Conservation (phyloP, 1,284 basidiomycete genomes). For the Chalciporus sp. region DNA sequence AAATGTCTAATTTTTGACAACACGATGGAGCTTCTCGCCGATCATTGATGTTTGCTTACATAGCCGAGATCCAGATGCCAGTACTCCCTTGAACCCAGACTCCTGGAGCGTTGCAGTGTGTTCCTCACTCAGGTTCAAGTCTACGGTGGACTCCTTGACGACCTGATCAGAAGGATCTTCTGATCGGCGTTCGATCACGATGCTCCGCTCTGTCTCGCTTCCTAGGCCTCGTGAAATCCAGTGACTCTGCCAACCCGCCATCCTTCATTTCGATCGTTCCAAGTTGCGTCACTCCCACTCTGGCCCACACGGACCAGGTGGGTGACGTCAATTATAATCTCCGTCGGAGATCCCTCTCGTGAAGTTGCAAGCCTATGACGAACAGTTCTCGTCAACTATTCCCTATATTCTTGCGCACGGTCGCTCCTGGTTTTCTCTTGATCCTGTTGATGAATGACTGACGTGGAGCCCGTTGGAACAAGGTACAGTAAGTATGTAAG, state of each 20-base stretch:
- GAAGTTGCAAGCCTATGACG: neutral
- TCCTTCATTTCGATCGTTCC: too few species aligned
- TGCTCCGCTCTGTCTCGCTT: too few species aligned
- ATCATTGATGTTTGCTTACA: neutral
- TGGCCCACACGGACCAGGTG: neutral
- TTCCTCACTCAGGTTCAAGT: neutral
- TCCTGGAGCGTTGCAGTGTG: too few species aligned
- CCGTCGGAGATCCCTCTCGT: neutral
- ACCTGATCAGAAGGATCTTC: too few species aligned
- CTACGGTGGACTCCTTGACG: neutral
- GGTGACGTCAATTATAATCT: neutral
- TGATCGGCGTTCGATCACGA: too few species aligned
- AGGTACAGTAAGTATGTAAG: neutral
- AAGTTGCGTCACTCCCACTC: too few species aligned
- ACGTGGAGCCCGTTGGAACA: neutral
- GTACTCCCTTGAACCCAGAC: too few species aligned
- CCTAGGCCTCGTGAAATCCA: too few species aligned
- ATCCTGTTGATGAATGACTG: neutral
- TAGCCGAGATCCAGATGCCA: neutral
- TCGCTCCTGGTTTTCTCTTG: neutral
- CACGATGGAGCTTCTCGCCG: neutral
- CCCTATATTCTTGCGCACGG: neutral
- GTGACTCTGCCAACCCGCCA: too few species aligned
- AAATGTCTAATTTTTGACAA: neutral
- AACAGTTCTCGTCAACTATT: neutral